Percentiles rank a stretch among this genome's conserved stretches.
These are phyloP conservation scores for Apiosordaria backusii DNA, from an alignment of 495 filamentous ascomycete genomes.

Conservation along the genomic window DNA sequence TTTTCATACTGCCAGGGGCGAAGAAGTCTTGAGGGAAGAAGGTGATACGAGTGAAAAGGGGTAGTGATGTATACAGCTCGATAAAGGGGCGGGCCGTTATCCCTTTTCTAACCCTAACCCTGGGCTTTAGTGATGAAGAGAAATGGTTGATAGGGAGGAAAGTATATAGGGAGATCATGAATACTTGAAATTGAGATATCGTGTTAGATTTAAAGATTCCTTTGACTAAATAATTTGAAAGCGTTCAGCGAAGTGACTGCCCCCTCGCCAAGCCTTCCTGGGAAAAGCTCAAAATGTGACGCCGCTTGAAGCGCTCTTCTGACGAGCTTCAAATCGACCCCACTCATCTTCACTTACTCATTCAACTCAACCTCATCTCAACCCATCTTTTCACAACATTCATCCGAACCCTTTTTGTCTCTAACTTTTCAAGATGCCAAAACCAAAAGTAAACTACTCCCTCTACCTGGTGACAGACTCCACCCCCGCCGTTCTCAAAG, in stretches of 20 bases:
- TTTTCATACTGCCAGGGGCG: constrained; percentile 24
- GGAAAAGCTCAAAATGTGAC: neutral
- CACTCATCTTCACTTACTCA: neutral
- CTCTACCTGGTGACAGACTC: constrained; percentile 94
- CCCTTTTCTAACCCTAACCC: too few relatives aligned
- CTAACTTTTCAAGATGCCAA: constrained; percentile 30
- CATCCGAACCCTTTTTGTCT: neutral
- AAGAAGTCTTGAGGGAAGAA: neutral
- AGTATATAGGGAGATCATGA: too few relatives aligned
- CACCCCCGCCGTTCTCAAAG: constrained; percentile 70
- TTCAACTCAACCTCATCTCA: neutral
- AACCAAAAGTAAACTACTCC: constrained; percentile 46
- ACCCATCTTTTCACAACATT: neutral
- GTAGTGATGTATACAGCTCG: too few relatives aligned
- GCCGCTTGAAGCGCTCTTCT: neutral
- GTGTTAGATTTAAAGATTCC: too few relatives aligned
- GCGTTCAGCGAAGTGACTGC: too few relatives aligned
- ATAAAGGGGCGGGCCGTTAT: too few relatives aligned
- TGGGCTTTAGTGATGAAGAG: too few relatives aligned
- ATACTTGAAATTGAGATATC: too few relatives aligned
- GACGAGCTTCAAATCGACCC: neutral
- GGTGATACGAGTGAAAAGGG: too few relatives aligned
- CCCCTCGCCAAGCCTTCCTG: neutral
- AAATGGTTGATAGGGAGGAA: too few relatives aligned
- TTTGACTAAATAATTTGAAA: too few relatives aligned